Percentiles rank a stretch among this genome's conserved stretches.
These are phyloP conservation scores for Kazachstania sp. DNA, from an alignment of 1,139 yeast species.

Conservation along the genomic window DNA sequence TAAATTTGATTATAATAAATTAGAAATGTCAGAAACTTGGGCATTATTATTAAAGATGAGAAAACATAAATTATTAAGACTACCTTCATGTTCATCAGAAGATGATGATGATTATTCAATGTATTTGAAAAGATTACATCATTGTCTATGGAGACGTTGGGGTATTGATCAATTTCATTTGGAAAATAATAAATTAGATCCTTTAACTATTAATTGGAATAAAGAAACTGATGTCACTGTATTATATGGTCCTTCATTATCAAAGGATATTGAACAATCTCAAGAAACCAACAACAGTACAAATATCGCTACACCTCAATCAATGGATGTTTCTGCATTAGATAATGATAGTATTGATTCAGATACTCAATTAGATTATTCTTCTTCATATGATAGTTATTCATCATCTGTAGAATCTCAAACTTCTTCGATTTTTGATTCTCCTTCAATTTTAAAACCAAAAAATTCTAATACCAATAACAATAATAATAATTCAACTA, in stretches of 20 bases:
- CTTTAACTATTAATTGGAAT: conserved; percentile 28
- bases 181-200: conserved; percentile 17
- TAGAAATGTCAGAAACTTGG: conserved; percentile 22
- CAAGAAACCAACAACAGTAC: too few relatives aligned
- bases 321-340: too few relatives aligned
- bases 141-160: conserved; percentile 31
- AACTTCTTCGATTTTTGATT: conserved; percentile 21
- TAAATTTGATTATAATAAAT: conserved; percentile 11
- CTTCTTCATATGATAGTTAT: conserved; percentile 4
- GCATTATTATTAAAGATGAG: conserved; percentile 22
- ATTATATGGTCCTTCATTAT: conserved; percentile 28
- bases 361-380: not conserved
- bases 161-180: conserved; percentile 18
- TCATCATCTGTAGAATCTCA: conserved; percentile 14
- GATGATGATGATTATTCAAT: conserved; percentile 24
- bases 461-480: too few relatives aligned
- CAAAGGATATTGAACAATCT: conserved; percentile 2
- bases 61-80: conserved; percentile 24
- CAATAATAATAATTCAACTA: not conserved
- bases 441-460: conserved; percentile 1
- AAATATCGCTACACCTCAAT: too few relatives aligned
- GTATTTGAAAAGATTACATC: conserved; percentile 26
- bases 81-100: conserved; percentile 28
- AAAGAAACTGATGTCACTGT: conserved; percentile 28
- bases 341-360: not conserved